Base-by-base conservation (phyloP, 1,284 basidiomycete genomes). In the Apiotrichum sp. region DNA sequence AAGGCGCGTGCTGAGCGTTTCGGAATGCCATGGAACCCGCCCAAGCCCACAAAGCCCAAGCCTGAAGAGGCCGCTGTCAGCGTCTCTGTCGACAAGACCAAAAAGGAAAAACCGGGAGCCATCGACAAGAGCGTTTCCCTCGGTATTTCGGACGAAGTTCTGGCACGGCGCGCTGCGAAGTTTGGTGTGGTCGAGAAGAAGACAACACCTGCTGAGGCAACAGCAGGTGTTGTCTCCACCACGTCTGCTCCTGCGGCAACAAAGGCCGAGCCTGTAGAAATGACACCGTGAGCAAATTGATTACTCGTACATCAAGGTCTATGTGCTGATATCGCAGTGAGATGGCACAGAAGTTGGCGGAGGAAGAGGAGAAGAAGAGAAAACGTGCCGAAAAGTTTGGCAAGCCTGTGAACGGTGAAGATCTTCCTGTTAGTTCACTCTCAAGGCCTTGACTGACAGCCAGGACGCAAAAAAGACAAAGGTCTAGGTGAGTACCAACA, bases 281-380 rank as follows among this genome's bases (percentile, higher is more conserved):
- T 73, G 8, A 65, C 65, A 36, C 68, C 69, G 71, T 72, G 50
- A 58, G 70, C 22, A 22, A 22, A 22, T 22, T 22, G 22, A 22
- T 22, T 22, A 22, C 67, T 32, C 13, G 29, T n/a, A 52, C 16
- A 29, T 4, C 33, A 35, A 16, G 6, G 10, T 22, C 10, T n/a
- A 44, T 36, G 5, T 32, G 36, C 61, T 67, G 51, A 62, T 47
- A 22, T 22, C 6, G 40, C 55, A 74, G 72, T 49, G 68, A 66
- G 53, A 56, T 64, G 58, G 63, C 62, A 6, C 68, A 66, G 45
- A 61, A 66, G 58, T 53, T 68, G 22, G 67, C 67, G 2, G 53
- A 58, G 11, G 74, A 78, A 45, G 77, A 78, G 58, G 76, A 78
- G 66, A 77, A 75, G 73, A 77, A 78, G 68, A 62, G 76, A 45